Base-by-base conservation (phyloP, 2,329 filamentous ascomycete genomes). In the Colletotrichum shisoi region DNA sequence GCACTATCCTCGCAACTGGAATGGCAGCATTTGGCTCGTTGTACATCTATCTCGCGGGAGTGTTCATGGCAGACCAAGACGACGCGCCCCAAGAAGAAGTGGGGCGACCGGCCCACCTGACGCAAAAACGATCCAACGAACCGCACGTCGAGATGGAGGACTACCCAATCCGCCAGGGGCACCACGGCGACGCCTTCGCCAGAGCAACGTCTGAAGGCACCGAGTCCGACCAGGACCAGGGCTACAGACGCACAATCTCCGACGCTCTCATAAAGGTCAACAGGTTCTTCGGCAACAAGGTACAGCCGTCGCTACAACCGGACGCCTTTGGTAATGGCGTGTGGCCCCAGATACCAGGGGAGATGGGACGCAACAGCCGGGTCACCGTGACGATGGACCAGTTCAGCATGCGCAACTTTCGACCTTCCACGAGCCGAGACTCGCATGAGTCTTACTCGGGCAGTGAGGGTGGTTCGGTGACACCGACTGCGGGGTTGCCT, bases 21-120 rank as follows among this genome's bases (percentile, higher is more conserved):
- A 76, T 91, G 15, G 87, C 86, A 3, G 79, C 83, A 1, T 58
- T 88, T 0, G 87, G 87, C 0, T 89, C 88, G 0, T 71, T 89
- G 0, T 88, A 87, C 60, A 72, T 89, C 11, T 74, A 85, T 4
- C 71, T 87, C 0, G 80, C 80, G 1, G 72, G 72, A 13, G 74
- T 78, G 11, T 71, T 76, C 62, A 71, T 53, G 34, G 12, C 31
- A 12, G 15, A 37, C 5, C 21, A 13, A 39, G 34, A 17, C 31
- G 51, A 9, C 37, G 7, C 13, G 6, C 1, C 13, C 12, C 12
- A 4, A 7, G 31, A 71, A 24, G 63, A 56, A 19, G 24, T n/a
- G 11, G 31, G 6, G 4, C 39, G 17, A 4, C 7, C 34, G 9
- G 13, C 5, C 12, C 51, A 24, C 34, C 6, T 53, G 31, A 24